phyloP scores from a whole-genome alignment of 2,329 filamentous ascomycete genomes.

The Hypoxylon sp. region DNA sequence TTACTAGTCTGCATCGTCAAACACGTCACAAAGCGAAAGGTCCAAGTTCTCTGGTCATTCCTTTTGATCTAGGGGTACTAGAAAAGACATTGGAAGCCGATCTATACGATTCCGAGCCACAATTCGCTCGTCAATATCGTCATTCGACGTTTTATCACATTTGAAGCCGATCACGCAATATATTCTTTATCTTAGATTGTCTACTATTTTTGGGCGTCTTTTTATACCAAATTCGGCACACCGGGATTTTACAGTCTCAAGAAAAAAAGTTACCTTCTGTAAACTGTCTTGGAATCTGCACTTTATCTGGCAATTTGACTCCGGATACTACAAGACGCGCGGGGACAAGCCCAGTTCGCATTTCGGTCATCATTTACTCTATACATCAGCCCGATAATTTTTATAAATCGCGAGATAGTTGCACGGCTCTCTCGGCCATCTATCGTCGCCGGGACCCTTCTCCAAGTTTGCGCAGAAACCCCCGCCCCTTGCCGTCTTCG shows the following conservation, averaged over 20 bases:
- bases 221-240: slow-evolving; percentile 41
- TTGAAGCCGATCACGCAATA: slow-evolving; percentile 48
- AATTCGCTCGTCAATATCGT: slow-evolving; percentile 48
- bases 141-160: slow-evolving; percentile 51
- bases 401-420: slow-evolving; percentile 28
- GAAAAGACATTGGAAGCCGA: slow-evolving; percentile 37
- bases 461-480: slow-evolving; percentile 37
- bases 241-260: slow-evolving; percentile 28
- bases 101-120: slow-evolving; percentile 44
- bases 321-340: slow-evolving; percentile 18
- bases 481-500: slow-evolving; percentile 37
- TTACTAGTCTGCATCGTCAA: slow-evolving; percentile 28
- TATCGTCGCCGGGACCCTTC: slow-evolving; percentile 25
- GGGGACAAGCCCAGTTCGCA: slow-evolving; percentile 25
- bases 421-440: slow-evolving; percentile 22
- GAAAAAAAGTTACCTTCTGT: slow-evolving; percentile 33
- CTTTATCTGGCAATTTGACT: slow-evolving; percentile 22
- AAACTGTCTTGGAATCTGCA: slow-evolving; percentile 25
- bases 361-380: slow-evolving; percentile 14
- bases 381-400: slow-evolving; percentile 14
- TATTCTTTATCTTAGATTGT: slow-evolving; percentile 35
- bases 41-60: slow-evolving; percentile 34
- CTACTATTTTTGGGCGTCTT: slow-evolving; percentile 20
- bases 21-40: slow-evolving; percentile 26
- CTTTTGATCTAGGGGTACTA: slow-evolving; percentile 33